Conservation (phyloP, 2,329 filamentous ascomycete species). For the Chaetomium sp. region DNA sequence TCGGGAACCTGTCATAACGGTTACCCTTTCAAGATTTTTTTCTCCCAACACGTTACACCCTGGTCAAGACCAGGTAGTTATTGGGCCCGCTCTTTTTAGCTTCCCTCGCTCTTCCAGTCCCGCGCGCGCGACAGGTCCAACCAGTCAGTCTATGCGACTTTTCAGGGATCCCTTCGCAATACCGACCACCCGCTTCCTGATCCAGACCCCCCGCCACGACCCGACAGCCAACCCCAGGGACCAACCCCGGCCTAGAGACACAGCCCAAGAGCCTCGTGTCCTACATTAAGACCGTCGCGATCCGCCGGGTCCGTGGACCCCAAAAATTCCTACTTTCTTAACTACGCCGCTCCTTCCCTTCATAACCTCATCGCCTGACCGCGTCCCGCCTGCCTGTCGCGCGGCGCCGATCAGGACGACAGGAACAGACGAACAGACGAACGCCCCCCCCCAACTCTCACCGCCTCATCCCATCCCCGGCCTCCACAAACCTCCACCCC, state of each 20-base stretch:
- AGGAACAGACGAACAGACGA: slow-evolving; percentile 7
- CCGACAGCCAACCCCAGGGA: slow-evolving; percentile 27
- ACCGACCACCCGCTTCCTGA: slow-evolving; percentile 18
- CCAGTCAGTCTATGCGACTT: slow-evolving; percentile 12
- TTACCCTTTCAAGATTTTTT: not conserved
- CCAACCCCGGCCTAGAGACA: slow-evolving; percentile 19
- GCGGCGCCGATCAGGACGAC: slow-evolving; percentile 23
- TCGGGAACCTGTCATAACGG: not conserved
- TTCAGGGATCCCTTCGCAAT: slow-evolving; percentile 13
- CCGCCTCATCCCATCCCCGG: not conserved
- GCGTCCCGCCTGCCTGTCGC: slow-evolving; percentile 13
- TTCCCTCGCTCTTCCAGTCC: slow-evolving; percentile 5
- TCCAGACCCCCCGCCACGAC: slow-evolving; percentile 27
- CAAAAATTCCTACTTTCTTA: slow-evolving; percentile 27
- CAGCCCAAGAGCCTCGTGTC: slow-evolving; percentile 21
- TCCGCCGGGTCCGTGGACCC: slow-evolving; percentile 29
- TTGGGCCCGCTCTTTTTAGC: slow-evolving; percentile 3
- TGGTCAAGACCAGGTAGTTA: not conserved
- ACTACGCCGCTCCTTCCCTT: slow-evolving; percentile 9
- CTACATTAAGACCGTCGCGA: slow-evolving; percentile 20
- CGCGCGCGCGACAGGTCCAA: not conserved
- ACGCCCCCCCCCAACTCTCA: not conserved
- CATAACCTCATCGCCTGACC: not conserved
- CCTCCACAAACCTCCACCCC: not conserved
- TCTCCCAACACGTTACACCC: not conserved